Evolutionary conservation across 164 flowering plant species (phyloP).

Genomic region (Magnolia sinica): DNA sequence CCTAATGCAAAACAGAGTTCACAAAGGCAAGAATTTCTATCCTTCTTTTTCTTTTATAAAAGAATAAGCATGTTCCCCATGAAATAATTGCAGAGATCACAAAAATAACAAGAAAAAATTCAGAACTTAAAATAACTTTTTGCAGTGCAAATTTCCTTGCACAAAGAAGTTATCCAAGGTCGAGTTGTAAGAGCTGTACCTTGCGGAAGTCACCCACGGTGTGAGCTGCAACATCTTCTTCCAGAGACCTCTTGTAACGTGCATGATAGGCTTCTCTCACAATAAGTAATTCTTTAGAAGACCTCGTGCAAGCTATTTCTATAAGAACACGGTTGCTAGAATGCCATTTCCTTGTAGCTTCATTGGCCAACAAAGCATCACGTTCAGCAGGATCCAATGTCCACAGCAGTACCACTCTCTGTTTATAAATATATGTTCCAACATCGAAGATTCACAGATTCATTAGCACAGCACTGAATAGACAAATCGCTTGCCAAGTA

Average conservation of each 20-base stretch:
- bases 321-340: slow-evolving; percentile 46
- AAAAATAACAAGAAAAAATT: background rate
- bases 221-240: slow-evolving; percentile 82
- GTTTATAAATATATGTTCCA: slow-evolving; percentile 1
- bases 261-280: slow-evolving; percentile 67
- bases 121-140: background rate
- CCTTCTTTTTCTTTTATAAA: background rate
- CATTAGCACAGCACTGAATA: background rate
- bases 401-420: slow-evolving; percentile 63
- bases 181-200: slow-evolving; percentile 27
- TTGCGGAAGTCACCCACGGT: slow-evolving; percentile 64
- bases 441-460: background rate
- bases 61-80: background rate
- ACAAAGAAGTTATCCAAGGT: too few species aligned
- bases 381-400: slow-evolving; percentile 68
- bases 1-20: too few species aligned
- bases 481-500: background rate
- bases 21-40: background rate
- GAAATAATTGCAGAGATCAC: background rate
- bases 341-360: slow-evolving; percentile 52
- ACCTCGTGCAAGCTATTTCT: slow-evolving; percentile 75
- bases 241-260: slow-evolving; percentile 66
- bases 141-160: background rate
- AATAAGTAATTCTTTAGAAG: slow-evolving; percentile 49
- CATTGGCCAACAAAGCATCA: slow-evolving; percentile 65